Evolutionary conservation across 768 basidiomycete species (phyloP).

Genomic region (Exsudoporus frostii): DNA sequence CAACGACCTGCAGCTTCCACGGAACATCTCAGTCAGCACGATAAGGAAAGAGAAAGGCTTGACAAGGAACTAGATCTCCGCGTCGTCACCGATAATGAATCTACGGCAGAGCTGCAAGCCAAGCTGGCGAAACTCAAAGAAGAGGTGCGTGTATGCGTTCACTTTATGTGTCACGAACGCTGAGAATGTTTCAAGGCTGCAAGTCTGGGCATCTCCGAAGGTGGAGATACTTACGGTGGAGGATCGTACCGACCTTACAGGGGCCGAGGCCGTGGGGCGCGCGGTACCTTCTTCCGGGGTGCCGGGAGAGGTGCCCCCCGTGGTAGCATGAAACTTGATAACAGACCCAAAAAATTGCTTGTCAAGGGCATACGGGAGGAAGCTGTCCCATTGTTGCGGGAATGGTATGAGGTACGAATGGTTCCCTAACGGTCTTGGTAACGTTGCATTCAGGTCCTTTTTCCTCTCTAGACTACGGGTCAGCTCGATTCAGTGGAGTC

Average conservation of each 20-base stretch:
- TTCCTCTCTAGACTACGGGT: constrained; percentile 50
- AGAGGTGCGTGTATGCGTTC: constrained; percentile 50
- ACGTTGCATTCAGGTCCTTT: constrained; percentile 4
- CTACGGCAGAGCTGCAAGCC: constrained; percentile 68
- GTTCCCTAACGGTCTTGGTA: neutral
- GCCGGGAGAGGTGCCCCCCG: constrained; percentile 65
- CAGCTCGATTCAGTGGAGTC: constrained; percentile 65
- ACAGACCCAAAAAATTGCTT: constrained; percentile 77
- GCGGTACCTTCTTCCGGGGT: constrained; percentile 57
- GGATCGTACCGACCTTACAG: constrained; percentile 63
- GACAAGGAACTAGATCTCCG: constrained; percentile 82
- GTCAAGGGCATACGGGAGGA: constrained; percentile 63
- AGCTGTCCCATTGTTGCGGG: constrained; percentile 59
- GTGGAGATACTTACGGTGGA: constrained; percentile 33
- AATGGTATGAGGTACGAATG: constrained; percentile 75
- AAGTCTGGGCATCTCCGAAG: constrained; percentile 64
- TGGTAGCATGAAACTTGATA: constrained; percentile 84
- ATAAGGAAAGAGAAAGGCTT: constrained; percentile 61
- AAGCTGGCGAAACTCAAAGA: constrained; percentile 75
- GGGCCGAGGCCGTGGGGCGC: constrained; percentile 58
- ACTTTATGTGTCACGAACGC: neutral
- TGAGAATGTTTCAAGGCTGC: constrained; percentile 51
- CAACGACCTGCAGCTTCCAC: constrained; percentile 23
- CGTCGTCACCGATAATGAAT: constrained; percentile 43
- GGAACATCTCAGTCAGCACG: constrained; percentile 42